A percentile compares a stretch with the other conserved stretches of the same genome.
Evolutionary conservation across 2,329 filamentous ascomycete genomes (phyloP).

Genomic region (Cladosporium halotolerans): DNA sequence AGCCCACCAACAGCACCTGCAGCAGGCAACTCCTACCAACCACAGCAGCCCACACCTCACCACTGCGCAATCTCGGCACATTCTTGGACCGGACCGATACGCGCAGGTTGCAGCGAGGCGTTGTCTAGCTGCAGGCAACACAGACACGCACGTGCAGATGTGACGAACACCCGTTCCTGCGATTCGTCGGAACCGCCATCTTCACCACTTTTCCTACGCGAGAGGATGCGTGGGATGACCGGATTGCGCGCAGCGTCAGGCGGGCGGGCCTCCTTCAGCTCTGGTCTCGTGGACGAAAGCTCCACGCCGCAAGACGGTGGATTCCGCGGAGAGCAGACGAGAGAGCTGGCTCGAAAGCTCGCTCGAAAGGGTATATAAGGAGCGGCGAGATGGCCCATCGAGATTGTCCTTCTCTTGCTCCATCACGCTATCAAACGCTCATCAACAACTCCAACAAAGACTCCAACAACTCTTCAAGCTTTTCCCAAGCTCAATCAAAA

Average conservation of each 20-base stretch:
- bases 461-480: constrained; percentile 1
- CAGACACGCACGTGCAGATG: constrained; percentile 3
- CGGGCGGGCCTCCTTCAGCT: not conserved
- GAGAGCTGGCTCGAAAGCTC: not conserved
- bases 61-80: not conserved
- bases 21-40: constrained; percentile 1
- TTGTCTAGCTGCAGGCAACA: constrained; percentile 6
- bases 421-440: constrained; percentile 11
- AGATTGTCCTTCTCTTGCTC: not conserved
- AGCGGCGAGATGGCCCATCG: not conserved
- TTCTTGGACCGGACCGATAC: constrained; percentile 2
- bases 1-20: constrained; percentile 3
- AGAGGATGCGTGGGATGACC: constrained; percentile 8
- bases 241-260: constrained; percentile 1
- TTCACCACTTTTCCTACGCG: not conserved
- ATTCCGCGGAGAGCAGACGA: not conserved
- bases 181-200: constrained; percentile 1
- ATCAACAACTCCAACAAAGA: constrained; percentile 3
- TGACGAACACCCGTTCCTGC: not conserved
- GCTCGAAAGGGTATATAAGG: not conserved
- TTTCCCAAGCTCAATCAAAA: constrained; percentile 11
- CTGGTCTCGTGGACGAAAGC: constrained; percentile 8
- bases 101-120: not conserved
- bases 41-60: constrained; percentile 5
- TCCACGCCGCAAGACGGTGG: constrained; percentile 1